Percentiles rank a stretch among this genome's conserved stretches.
Conservation (phyloP, 2,329 filamentous ascomycete species). For the Cephalotrichum gorgonifer region DNA sequence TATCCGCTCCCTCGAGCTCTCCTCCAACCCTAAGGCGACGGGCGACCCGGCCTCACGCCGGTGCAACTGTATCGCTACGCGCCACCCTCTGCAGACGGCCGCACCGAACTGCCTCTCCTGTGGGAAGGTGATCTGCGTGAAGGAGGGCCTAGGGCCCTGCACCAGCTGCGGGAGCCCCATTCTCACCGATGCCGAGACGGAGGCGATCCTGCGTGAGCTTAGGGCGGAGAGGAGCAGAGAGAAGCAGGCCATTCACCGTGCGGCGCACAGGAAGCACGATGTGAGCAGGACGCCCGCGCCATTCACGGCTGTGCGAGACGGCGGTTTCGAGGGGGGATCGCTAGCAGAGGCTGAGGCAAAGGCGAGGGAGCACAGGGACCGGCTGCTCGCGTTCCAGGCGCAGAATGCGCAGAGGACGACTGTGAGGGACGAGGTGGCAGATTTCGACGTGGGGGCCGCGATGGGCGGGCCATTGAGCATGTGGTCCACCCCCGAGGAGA, state of each 20-base stretch:
- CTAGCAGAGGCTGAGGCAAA: constrained; percentile 51
- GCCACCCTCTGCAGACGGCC: constrained; percentile 80
- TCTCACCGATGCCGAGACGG: constrained; percentile 61
- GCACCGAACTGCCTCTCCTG: constrained; percentile 89
- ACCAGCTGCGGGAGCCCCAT: constrained; percentile 77
- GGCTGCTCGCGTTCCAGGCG: constrained; percentile 69
- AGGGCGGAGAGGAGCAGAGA: constrained; percentile 79
- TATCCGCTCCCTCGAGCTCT: constrained; percentile 82
- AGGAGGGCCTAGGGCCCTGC: constrained; percentile 88
- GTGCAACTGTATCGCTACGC: constrained; percentile 80
- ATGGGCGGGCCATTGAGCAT: constrained; percentile 44
- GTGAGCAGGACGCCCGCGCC: constrained; percentile 50
- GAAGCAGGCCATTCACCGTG: constrained; percentile 72
- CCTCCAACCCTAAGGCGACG: constrained; percentile 68
- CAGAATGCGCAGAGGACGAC: constrained; percentile 78
- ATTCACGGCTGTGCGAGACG: constrained; percentile 39
- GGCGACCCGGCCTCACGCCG: constrained; percentile 47
- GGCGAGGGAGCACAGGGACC: constrained; percentile 71
- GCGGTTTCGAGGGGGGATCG: constrained; percentile 13
- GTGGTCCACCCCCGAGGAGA: constrained; percentile 77
- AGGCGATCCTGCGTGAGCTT: constrained; percentile 75
- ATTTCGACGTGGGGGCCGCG: constrained; percentile 42
- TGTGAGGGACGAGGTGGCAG: constrained; percentile 72
- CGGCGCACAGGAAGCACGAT: constrained; percentile 55
- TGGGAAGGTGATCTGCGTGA: constrained; percentile 90